A percentile compares a stretch with the other conserved stretches of the same genome.
These are phyloP conservation scores for Termitomyces sp. DNA, from an alignment of 768 basidiomycete genomes.

Conservation along the genomic window DNA sequence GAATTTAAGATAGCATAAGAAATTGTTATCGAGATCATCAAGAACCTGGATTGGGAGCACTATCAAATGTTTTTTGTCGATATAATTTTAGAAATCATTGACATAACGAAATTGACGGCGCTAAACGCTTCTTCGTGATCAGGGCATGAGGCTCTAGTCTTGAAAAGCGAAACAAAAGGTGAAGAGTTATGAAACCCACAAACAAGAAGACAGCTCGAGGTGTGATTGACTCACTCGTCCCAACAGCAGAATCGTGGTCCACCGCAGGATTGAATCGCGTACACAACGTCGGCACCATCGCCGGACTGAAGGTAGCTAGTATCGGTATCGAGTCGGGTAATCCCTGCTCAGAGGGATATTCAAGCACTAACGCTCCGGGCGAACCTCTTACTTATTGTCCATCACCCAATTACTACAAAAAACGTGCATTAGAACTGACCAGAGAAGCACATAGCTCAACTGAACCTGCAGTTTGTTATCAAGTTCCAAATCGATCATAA, in stretches of 20 bases:
- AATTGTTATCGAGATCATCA: not conserved
- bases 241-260: too few species aligned
- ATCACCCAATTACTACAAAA: too few species aligned
- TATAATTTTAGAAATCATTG: not conserved
- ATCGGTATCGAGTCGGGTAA: not conserved
- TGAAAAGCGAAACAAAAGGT: not conserved
- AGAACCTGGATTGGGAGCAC: not conserved
- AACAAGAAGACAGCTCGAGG: not conserved
- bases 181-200: not conserved
- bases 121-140: not conserved
- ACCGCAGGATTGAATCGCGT: not conserved
- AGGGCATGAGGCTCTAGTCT: not conserved
- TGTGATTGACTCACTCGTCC: too few species aligned
- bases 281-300: not conserved
- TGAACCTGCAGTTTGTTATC: conserved; percentile 93
- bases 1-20: not conserved
- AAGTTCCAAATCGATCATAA: conserved; percentile 99
- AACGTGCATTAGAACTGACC: conserved; percentile 5
- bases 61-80: not conserved
- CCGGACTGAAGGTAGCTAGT: too few species aligned
- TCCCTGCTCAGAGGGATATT: not conserved
- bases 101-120: too few species aligned
- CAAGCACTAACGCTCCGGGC: conserved; percentile 10
- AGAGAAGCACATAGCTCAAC: not conserved
- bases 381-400: conserved; percentile 95